phyloP scores from a whole-genome alignment of 2,329 filamentous ascomycete genomes.

The Fusarium foetens region DNA sequence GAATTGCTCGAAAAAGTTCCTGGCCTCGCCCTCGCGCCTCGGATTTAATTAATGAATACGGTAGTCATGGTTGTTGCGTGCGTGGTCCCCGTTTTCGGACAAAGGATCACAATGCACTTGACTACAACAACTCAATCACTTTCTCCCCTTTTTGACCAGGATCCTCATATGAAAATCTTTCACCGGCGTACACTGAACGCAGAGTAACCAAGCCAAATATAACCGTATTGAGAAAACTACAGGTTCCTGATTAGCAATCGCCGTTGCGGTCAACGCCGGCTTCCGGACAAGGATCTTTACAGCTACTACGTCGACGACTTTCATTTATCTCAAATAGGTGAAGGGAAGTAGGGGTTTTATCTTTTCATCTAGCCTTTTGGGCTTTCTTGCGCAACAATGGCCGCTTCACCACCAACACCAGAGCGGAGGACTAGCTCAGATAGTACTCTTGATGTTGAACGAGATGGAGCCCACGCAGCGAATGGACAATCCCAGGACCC shows the following conservation, averaged over 20 bases:
- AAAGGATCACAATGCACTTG: neutral
- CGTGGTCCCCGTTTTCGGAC: constrained; percentile 26
- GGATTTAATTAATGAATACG: constrained; percentile 8
- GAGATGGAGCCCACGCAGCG: constrained; percentile 27
- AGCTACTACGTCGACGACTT: constrained; percentile 25
- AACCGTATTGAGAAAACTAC: neutral
- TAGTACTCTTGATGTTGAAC: constrained; percentile 44
- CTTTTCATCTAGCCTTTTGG: neutral
- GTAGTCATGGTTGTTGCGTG: constrained; percentile 23
- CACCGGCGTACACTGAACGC: neutral
- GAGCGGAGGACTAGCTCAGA: constrained; percentile 45
- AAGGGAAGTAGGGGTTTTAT: neutral
- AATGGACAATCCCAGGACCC: neutral
- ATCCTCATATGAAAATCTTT: neutral
- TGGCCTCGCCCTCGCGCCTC: constrained; percentile 21
- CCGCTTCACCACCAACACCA: constrained; percentile 15
- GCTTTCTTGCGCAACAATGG: constrained; percentile 25
- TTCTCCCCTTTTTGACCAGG: neutral
- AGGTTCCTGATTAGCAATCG: constrained; percentile 34
- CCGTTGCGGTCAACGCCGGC: constrained; percentile 27
- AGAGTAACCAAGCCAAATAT: neutral
- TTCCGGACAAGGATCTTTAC: constrained; percentile 26
- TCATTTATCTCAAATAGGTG: neutral
- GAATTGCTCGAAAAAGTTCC: constrained; percentile 12
- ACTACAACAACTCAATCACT: neutral